These are phyloP conservation scores for Termitomyces titanicus DNA, from an alignment of 768 basidiomycete species.

Conservation along the genomic window DNA sequence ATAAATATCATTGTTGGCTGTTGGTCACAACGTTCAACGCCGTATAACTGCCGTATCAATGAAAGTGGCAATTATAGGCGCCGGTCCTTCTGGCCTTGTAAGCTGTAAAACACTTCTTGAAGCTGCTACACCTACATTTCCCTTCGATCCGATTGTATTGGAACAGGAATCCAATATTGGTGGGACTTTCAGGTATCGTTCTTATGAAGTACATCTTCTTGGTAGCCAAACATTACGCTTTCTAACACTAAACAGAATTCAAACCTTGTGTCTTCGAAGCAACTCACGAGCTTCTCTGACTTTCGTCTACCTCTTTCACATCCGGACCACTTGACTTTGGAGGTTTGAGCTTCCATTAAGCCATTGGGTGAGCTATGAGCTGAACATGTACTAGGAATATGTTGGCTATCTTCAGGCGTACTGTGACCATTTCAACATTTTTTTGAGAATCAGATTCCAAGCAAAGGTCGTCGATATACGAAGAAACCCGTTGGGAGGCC, in stretches of 20 bases:
- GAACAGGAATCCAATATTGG: constrained; percentile 48
- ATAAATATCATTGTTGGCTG: no score
- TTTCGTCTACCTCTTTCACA: constrained; percentile 47
- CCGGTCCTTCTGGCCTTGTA: constrained; percentile 48
- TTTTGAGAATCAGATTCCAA: constrained; percentile 31
- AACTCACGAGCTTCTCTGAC: constrained; percentile 58
- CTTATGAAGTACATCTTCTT: constrained; percentile 34
- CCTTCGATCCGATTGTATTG: constrained; percentile 45
- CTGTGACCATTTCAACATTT: constrained; percentile 37
- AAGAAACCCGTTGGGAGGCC: constrained; percentile 28
- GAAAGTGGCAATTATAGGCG: constrained; percentile 37
- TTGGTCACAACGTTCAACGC: no score
- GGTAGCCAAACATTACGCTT: neutral
- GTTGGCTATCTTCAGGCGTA: constrained; percentile 49
- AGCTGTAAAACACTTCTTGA: constrained; percentile 47
- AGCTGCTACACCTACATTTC: constrained; percentile 31
- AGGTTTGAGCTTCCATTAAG: constrained; percentile 19
- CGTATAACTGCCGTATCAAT: no score
- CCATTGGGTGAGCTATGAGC: neutral
- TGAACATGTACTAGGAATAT: constrained; percentile 33
- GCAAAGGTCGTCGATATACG: constrained; percentile 37
- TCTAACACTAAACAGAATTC: constrained; percentile 32
- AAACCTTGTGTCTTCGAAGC: constrained; percentile 52
- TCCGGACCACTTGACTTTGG: constrained; percentile 44
- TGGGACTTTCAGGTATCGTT: constrained; percentile 48